Evolutionary conservation across 2,329 filamentous ascomycete genomes (phyloP).

Genomic region (Neonectria hederae): DNA sequence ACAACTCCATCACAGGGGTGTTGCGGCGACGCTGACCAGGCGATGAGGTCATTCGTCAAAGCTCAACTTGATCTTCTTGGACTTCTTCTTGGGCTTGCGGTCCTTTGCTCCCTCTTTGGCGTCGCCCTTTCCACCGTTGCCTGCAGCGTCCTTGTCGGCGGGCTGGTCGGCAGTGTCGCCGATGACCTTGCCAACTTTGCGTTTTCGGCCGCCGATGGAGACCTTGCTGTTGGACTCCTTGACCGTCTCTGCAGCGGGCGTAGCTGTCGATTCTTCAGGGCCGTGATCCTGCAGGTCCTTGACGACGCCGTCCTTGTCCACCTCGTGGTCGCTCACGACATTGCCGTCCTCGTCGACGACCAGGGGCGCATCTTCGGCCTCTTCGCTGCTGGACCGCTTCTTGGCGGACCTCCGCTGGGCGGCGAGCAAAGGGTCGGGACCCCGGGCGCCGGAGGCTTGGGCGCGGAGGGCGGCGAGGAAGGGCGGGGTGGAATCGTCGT

Average conservation of each 20-base stretch:
- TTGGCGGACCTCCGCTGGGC: slow-evolving; percentile 59
- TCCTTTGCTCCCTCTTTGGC: slow-evolving; percentile 44
- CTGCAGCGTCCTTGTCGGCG: slow-evolving; percentile 22
- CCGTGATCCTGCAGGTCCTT: slow-evolving; percentile 42
- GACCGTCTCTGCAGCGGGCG: slow-evolving; percentile 46
- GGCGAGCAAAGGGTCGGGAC: slow-evolving; percentile 63
- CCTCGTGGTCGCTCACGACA: slow-evolving; percentile 63
- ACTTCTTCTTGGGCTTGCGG: slow-evolving; percentile 60
- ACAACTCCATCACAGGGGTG: neutral
- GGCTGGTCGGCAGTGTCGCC: slow-evolving; percentile 46
- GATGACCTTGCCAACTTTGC: slow-evolving; percentile 57
- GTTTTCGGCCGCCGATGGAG: slow-evolving; percentile 58
- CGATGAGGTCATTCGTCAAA: slow-evolving; percentile 50
- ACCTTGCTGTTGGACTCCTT: slow-evolving; percentile 42
- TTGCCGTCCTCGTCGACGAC: slow-evolving; percentile 79
- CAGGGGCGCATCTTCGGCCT: slow-evolving; percentile 80
- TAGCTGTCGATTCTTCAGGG: slow-evolving; percentile 24
- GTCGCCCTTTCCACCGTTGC: slow-evolving; percentile 29
- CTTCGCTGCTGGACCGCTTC: slow-evolving; percentile 69
- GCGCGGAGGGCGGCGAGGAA: slow-evolving; percentile 68
- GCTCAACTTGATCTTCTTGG: slow-evolving; percentile 74
- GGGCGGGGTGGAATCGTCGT: slow-evolving; percentile 67
- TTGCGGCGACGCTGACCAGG: neutral
- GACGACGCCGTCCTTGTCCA: slow-evolving; percentile 55
- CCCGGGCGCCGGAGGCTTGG: slow-evolving; percentile 58